These are phyloP conservation scores for Ogataea polymorpha DNA, from an alignment of 805 yeast species.

Conservation along the genomic window DNA sequence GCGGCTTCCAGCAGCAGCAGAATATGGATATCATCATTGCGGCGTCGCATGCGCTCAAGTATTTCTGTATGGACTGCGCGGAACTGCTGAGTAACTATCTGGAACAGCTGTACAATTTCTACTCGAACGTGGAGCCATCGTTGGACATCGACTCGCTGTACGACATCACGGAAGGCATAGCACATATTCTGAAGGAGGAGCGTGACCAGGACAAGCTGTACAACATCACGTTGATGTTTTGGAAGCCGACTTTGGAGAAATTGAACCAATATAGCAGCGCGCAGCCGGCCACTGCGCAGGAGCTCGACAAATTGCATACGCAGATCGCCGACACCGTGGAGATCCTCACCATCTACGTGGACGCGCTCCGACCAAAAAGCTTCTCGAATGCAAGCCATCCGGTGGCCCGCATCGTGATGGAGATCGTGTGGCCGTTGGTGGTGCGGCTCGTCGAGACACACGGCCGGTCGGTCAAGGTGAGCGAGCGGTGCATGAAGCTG, in stretches of 20 bases:
- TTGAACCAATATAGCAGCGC: conserved; percentile 29
- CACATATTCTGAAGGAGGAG: conserved; percentile 70
- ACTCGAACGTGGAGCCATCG: conserved; percentile 49
- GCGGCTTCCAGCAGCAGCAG: conserved; percentile 52
- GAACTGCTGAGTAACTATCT: conserved; percentile 58
- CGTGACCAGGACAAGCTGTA: conserved; percentile 47
- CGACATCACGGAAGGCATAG: conserved; percentile 86
- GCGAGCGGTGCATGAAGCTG: conserved; percentile 73
- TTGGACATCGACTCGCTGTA: conserved; percentile 67
- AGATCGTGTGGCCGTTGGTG: conserved; percentile 58
- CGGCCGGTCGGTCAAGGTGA: conserved; percentile 59
- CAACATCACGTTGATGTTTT: conserved; percentile 56
- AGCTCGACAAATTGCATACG: conserved; percentile 37
- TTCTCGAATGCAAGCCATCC: conserved; percentile 43
- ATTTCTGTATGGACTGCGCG: conserved; percentile 90
- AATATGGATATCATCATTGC: conserved; percentile 64
- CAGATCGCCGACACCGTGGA: conserved; percentile 74
- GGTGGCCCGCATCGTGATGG: conserved; percentile 49
- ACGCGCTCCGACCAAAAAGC: conserved; percentile 47
- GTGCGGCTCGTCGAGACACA: conserved; percentile 46
- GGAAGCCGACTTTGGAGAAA: conserved; percentile 58
- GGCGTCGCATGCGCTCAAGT: conserved; percentile 91
- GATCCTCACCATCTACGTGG: conserved; percentile 57
- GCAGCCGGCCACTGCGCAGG: conserved; percentile 11
- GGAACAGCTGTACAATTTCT: conserved; percentile 74